A percentile compares a stretch with the other conserved stretches of the same genome.
These are phyloP conservation scores for Calocera viscosa DNA, from an alignment of 768 basidiomycete species.

Conservation along the genomic window DNA sequence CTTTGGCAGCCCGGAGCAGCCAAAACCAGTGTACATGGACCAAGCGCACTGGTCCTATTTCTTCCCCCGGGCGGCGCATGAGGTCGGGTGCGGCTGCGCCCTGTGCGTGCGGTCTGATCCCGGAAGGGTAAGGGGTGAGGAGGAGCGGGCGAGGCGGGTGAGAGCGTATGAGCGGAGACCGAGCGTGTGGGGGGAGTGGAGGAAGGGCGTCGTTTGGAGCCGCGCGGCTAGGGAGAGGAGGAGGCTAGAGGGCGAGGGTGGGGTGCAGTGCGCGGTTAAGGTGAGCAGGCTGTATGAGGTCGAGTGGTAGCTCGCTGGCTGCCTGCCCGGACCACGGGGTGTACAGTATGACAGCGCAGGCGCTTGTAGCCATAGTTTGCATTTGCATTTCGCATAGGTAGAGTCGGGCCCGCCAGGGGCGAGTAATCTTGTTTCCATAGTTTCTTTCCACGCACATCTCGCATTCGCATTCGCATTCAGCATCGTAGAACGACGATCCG, in stretches of 20 bases:
- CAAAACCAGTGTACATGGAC: background rate
- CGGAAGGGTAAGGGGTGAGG: background rate
- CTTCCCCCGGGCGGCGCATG: background rate
- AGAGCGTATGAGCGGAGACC: background rate
- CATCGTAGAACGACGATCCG: too few relatives aligned
- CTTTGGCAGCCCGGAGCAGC: background rate
- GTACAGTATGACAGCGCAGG: background rate
- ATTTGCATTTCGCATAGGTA: background rate
- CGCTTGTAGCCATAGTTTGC: slow-evolving; percentile 2
- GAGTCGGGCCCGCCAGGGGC: too few relatives aligned
- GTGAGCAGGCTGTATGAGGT: background rate
- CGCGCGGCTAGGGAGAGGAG: background rate
- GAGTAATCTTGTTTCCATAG: background rate
- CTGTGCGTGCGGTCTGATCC: background rate
- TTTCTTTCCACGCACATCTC: background rate
- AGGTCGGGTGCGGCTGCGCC: background rate
- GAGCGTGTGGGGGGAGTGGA: background rate
- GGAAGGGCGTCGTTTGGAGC: background rate
- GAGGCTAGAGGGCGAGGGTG: background rate
- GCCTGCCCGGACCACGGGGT: too few relatives aligned
- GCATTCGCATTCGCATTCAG: slow-evolving; percentile 2
- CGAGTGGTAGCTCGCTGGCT: background rate
- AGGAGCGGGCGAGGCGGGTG: background rate
- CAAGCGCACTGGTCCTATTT: background rate
- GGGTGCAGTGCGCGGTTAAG: too few relatives aligned